phyloP scores from a whole-genome alignment of 75 land plant species.

The Adiantum capillusveneris region DNA sequence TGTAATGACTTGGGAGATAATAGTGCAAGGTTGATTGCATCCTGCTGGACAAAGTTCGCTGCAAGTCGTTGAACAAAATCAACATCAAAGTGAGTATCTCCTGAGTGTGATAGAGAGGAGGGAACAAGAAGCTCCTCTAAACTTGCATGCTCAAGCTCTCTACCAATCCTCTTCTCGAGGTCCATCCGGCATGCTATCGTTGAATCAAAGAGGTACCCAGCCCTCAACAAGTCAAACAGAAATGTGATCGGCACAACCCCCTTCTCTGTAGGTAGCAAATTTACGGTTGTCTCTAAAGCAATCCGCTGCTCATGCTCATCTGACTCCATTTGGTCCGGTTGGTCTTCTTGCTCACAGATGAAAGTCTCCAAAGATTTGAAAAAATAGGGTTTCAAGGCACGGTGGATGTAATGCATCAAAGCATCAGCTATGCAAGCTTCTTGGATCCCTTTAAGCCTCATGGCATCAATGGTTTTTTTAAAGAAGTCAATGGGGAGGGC shows the following conservation, averaged over 20 bases:
- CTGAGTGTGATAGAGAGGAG: background rate
- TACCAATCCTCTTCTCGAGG: conserved; percentile 11
- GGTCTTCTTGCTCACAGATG: too few species aligned
- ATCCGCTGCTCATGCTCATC: background rate
- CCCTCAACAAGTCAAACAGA: conserved; percentile 7
- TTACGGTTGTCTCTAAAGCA: background rate
- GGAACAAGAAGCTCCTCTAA: conserved; percentile 7
- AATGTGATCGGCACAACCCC: conserved; percentile 1
- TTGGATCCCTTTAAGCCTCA: conserved; percentile 23
- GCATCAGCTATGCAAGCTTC: conserved; percentile 21
- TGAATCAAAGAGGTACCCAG: background rate
- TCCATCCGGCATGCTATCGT: conserved; percentile 6
- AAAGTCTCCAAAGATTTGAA: conserved; percentile 28
- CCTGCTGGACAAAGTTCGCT: conserved; percentile 1
- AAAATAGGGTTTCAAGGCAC: conserved; percentile 31
- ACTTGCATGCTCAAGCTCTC: conserved; percentile 8
- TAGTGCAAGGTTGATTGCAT: background rate
- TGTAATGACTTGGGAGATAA: too few species aligned
- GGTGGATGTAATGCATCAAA: conserved; percentile 28
- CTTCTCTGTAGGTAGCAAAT: conserved; percentile 10
- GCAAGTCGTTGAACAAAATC: conserved; percentile 13
- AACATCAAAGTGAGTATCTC: conserved; percentile 11
- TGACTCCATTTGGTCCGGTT: too few species aligned
- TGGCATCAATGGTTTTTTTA: conserved; percentile 22
- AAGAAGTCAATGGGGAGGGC: conserved; percentile 26